Percentiles rank a stretch among this genome's conserved stretches.
These are phyloP conservation scores for Coleophoma crateriformis DNA, from an alignment of 2,329 filamentous ascomycete species.

Conservation along the genomic window DNA sequence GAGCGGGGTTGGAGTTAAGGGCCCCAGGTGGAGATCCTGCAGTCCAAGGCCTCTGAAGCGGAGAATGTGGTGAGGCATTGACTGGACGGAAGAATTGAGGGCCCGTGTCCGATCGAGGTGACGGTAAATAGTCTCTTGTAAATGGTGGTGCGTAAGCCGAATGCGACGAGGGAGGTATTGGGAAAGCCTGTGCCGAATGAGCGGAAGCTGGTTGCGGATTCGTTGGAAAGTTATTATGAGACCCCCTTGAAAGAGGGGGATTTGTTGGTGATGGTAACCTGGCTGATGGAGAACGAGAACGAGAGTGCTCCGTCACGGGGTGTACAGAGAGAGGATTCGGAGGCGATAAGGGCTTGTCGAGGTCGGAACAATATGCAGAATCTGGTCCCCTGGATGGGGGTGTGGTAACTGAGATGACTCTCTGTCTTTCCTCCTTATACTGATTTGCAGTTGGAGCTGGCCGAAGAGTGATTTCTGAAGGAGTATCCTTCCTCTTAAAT, in stretches of 20 bases:
- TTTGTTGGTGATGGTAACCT: constrained; percentile 5
- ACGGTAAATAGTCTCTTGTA: constrained; percentile 9
- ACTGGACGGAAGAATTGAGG: constrained; percentile 55
- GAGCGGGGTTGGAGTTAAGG: neutral
- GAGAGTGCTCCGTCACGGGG: neutral
- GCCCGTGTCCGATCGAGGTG: constrained; percentile 40
- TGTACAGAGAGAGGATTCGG: constrained; percentile 1
- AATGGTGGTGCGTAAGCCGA: neutral
- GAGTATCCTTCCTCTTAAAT: constrained; percentile 18
- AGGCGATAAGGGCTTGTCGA: constrained; percentile 19
- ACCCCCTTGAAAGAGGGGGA: neutral
- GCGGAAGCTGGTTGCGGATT: neutral
- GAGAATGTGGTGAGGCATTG: constrained; percentile 57
- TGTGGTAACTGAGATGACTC: constrained; percentile 10
- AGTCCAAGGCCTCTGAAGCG: constrained; percentile 41
- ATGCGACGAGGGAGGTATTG: constrained; percentile 1
- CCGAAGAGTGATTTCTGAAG: constrained; percentile 9
- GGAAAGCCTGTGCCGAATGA: neutral
- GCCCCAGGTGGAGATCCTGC: constrained; percentile 8
- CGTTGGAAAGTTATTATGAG: neutral
- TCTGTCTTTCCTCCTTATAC: neutral
- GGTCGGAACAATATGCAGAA: constrained; percentile 25
- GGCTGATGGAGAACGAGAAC: neutral
- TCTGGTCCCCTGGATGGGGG: constrained; percentile 24
- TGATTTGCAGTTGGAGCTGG: constrained; percentile 3